These are phyloP conservation scores for Gautieria morchelliformis DNA, from an alignment of 768 basidiomycete genomes.

Conservation along the genomic window DNA sequence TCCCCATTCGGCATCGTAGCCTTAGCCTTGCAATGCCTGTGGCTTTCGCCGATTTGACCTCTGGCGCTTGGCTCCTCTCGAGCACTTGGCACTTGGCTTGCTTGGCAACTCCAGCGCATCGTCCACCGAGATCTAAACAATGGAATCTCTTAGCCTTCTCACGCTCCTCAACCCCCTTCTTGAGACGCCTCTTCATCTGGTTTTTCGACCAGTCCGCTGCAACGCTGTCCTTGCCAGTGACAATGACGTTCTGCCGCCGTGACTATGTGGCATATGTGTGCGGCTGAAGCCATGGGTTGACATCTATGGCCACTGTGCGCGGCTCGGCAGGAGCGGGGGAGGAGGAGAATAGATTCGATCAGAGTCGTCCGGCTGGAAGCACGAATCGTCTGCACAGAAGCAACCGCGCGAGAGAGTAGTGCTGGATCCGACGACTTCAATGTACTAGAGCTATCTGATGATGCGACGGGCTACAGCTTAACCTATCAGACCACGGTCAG, in stretches of 20 bases:
- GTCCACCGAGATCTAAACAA: slow-evolving; percentile 64
- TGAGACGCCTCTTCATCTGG: slow-evolving; percentile 57
- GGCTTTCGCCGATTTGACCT: slow-evolving; percentile 12
- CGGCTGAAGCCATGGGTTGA: slow-evolving; percentile 77
- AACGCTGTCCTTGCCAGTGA: slow-evolving; percentile 58
- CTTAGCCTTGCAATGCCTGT: background rate
- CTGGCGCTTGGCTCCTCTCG: slow-evolving; percentile 13
- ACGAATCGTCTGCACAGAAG: background rate
- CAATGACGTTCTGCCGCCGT: slow-evolving; percentile 55
- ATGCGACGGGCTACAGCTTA: background rate
- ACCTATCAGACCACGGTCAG: background rate
- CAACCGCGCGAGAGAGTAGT: slow-evolving; percentile 1
- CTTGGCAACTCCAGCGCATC: slow-evolving; percentile 30
- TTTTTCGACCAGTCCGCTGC: slow-evolving; percentile 57
- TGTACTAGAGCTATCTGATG: slow-evolving; percentile 6
- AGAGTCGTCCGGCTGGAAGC: background rate
- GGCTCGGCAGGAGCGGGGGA: background rate
- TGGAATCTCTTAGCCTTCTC: slow-evolving; percentile 61
- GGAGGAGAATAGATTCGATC: background rate
- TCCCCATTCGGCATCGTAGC: slow-evolving; percentile 7
- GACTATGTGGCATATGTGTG: slow-evolving; percentile 10
- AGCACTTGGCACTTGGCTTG: slow-evolving; percentile 15
- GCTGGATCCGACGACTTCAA: slow-evolving; percentile 3
- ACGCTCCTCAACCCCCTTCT: slow-evolving; percentile 47
- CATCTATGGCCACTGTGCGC: slow-evolving; percentile 8